Conservation (phyloP, 2,329 filamentous ascomycete genomes). For the Cryphonectria nitschkei region DNA sequence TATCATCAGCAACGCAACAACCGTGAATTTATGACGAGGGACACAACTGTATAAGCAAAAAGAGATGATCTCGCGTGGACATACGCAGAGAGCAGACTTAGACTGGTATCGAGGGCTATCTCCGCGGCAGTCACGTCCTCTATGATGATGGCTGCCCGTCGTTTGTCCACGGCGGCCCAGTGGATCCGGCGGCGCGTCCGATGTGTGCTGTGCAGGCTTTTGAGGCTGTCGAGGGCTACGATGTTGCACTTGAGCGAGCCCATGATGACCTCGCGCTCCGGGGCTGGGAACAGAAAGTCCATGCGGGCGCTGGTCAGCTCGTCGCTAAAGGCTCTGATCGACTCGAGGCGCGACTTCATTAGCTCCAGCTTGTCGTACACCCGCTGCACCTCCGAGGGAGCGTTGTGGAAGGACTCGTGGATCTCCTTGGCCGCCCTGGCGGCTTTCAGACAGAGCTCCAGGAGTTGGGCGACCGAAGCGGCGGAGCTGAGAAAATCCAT, state of each 20-base stretch:
- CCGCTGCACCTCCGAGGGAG: neutral
- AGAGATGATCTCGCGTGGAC: neutral
- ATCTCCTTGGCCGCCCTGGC: conserved; percentile 1
- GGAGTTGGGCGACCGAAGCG: neutral
- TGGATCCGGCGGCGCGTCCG: neutral
- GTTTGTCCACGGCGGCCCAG: neutral
- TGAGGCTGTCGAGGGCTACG: neutral
- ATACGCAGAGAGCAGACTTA: conserved; percentile 1
- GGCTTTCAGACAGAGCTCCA: neutral
- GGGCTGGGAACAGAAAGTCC: neutral
- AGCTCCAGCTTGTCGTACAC: neutral
- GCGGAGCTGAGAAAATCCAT: neutral
- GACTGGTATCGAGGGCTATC: neutral
- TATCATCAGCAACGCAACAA: neutral
- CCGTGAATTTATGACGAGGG: neutral
- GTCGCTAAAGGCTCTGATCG: neutral
- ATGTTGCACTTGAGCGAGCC: conserved; percentile 2
- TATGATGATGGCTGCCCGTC: neutral
- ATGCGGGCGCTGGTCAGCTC: neutral
- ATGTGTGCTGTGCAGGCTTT: neutral
- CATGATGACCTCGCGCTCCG: neutral
- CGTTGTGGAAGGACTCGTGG: neutral
- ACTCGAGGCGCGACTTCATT: conserved; percentile 6
- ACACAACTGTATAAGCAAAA: neutral
- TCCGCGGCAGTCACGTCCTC: neutral